Evolutionary conservation across 2,329 filamentous ascomycete species (phyloP).

Genomic region (Aschersonia sp.): DNA sequence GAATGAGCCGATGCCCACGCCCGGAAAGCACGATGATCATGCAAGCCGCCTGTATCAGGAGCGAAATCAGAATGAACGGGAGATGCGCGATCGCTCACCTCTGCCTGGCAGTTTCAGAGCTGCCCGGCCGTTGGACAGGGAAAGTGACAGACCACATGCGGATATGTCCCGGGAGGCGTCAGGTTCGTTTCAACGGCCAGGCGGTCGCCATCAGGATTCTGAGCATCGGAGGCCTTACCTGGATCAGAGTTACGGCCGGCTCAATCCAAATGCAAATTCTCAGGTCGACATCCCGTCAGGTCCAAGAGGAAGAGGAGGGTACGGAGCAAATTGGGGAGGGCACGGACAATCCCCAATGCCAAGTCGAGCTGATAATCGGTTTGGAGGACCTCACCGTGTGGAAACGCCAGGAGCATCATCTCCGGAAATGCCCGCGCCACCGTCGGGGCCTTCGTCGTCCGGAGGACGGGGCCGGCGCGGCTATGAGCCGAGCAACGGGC

Average conservation of each 20-base stretch:
- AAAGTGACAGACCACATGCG: conserved; percentile 12
- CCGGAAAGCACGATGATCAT: conserved; percentile 31
- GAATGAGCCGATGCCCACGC: conserved; percentile 15
- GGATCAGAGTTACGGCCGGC: conserved; percentile 48
- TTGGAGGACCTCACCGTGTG: conserved; percentile 13
- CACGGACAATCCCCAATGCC: conserved; percentile 19
- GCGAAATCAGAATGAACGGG: conserved; percentile 14
- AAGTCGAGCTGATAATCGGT: conserved; percentile 27
- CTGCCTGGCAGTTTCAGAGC: conserved; percentile 13
- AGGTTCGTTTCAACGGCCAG: conserved; percentile 20
- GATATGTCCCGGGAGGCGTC: conserved; percentile 26
- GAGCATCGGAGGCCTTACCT: conserved; percentile 37
- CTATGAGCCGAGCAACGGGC: conserved; percentile 21
- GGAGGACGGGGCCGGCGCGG: conserved; percentile 27
- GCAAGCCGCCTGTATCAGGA: conserved; percentile 24
- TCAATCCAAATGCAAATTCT: conserved; percentile 33
- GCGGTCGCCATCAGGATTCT: conserved; percentile 24
- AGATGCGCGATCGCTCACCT: conserved; percentile 18
- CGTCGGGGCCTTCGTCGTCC: conserved; percentile 35
- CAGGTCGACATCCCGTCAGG: conserved; percentile 37
- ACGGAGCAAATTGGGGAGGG: conserved; percentile 19
- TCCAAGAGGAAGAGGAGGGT: conserved; percentile 36
- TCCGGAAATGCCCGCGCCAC: conserved; percentile 29
- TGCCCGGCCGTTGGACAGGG: conserved; percentile 25
- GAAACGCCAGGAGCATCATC: conserved; percentile 28